phyloP scores from a whole-genome alignment of 495 filamentous ascomycete genomes.

The Annulohypoxylon maeteangense region DNA sequence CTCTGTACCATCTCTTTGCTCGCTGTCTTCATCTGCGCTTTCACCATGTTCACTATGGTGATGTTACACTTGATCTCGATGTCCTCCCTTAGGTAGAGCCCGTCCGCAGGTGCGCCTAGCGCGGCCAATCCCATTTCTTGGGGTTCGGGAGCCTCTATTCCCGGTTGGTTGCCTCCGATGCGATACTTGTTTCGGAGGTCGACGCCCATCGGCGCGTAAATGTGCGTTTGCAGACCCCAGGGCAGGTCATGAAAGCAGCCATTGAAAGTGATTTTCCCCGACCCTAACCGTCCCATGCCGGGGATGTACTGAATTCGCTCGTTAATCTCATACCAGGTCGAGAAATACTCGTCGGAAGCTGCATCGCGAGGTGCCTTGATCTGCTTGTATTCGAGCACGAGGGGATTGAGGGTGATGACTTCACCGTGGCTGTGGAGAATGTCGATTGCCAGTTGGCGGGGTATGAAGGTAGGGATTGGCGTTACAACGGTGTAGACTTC shows the following conservation, averaged over 20 bases:
- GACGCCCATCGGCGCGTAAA: constrained; percentile 71
- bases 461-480: constrained; percentile 60
- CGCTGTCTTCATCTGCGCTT: constrained; percentile 72
- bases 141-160: constrained; percentile 66
- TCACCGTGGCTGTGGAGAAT: constrained; percentile 65
- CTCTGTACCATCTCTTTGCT: constrained; percentile 71
- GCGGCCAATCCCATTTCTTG: constrained; percentile 65
- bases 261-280: constrained; percentile 75
- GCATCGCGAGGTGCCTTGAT: constrained; percentile 72
- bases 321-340: constrained; percentile 73
- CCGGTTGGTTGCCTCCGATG: constrained; percentile 70
- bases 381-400: constrained; percentile 72
- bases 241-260: constrained; percentile 78
- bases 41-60: constrained; percentile 73
- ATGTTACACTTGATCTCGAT: constrained; percentile 79
- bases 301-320: constrained; percentile 76
- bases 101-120: constrained; percentile 65
- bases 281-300: constrained; percentile 66
- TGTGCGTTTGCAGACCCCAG: constrained; percentile 77
- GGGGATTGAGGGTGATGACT: constrained; percentile 81
- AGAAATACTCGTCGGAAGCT: constrained; percentile 74
- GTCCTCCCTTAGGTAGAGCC: constrained; percentile 79
- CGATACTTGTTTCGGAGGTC: constrained; percentile 63
- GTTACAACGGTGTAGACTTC: constrained; percentile 60
- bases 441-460: constrained; percentile 55